Conservation (phyloP, 2,329 filamentous ascomycete genomes). For the Microdochium bolleyi region DNA sequence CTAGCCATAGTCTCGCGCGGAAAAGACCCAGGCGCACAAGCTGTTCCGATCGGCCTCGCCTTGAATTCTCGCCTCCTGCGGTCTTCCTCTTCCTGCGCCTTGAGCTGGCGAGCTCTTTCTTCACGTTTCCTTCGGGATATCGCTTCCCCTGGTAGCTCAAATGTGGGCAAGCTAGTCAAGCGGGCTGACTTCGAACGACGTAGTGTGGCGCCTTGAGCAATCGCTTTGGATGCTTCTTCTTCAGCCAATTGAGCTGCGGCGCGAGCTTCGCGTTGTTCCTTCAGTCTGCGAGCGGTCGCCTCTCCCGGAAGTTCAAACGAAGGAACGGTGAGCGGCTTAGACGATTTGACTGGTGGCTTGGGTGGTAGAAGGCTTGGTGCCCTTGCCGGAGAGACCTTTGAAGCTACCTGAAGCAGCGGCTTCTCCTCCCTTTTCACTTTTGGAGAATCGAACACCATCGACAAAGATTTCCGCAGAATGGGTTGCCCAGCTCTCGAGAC, state of each 20-base stretch:
- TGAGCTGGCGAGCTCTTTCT: slow-evolving; percentile 41
- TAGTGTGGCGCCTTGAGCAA: slow-evolving; percentile 23
- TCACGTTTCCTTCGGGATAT: slow-evolving; percentile 48
- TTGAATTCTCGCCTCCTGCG: slow-evolving; percentile 56
- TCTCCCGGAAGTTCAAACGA: slow-evolving; percentile 58
- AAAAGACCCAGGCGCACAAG: slow-evolving; percentile 27
- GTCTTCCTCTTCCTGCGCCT: slow-evolving; percentile 51
- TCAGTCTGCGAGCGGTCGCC: slow-evolving; percentile 47
- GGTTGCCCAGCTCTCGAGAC: slow-evolving; percentile 20
- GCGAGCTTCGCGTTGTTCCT: slow-evolving; percentile 51
- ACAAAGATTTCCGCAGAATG: slow-evolving; percentile 31
- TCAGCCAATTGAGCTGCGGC: slow-evolving; percentile 24
- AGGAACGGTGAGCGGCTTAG: slow-evolving; percentile 44
- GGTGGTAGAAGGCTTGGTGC: slow-evolving; percentile 34
- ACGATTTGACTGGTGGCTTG: slow-evolving; percentile 40
- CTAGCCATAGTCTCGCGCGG: slow-evolving; percentile 53
- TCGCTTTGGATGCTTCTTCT: slow-evolving; percentile 15
- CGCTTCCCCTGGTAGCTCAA: slow-evolving; percentile 57
- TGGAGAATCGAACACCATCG: slow-evolving; percentile 24
- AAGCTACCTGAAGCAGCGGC: slow-evolving; percentile 11
- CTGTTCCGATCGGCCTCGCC: slow-evolving; percentile 45
- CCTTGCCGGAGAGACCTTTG: slow-evolving; percentile 20
- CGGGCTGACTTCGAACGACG: slow-evolving; percentile 42
- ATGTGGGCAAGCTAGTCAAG: slow-evolving; percentile 43
- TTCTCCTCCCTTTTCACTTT: slow-evolving; percentile 15